phyloP scores from a whole-genome alignment of 2,329 filamentous ascomycete species.

The Exophiala sp. region DNA sequence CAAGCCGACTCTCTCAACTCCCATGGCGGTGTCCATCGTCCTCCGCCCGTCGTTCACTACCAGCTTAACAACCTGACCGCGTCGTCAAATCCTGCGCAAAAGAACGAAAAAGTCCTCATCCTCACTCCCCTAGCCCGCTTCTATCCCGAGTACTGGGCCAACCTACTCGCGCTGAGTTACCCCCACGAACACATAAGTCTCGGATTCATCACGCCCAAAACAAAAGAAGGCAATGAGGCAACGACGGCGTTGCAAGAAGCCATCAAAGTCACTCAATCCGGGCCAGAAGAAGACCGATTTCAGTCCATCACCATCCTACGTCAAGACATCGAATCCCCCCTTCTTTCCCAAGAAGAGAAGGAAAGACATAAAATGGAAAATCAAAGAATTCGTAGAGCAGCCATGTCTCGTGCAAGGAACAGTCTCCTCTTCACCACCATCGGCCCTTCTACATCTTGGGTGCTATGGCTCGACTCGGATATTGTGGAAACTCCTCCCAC shows the following conservation, averaged over 20 bases:
- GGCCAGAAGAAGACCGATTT: constrained; percentile 77
- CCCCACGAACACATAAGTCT: constrained; percentile 93
- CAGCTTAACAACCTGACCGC: constrained; percentile 93
- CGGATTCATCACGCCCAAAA: constrained; percentile 94
- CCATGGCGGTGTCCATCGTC: constrained; percentile 36
- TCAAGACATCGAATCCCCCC: constrained; percentile 85
- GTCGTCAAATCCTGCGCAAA: constrained; percentile 68
- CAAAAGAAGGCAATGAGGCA: constrained; percentile 83
- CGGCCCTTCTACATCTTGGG: constrained; percentile 88
- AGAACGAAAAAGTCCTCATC: constrained; percentile 82
- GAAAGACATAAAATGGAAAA: constrained; percentile 90
- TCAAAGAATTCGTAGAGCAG: constrained; percentile 78
- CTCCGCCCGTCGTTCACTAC: constrained; percentile 84
- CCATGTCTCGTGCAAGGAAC: constrained; percentile 92
- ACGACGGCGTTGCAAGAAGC: constrained; percentile 78
- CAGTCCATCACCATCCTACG: constrained; percentile 90
- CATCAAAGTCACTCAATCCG: constrained; percentile 80
- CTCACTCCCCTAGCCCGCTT: constrained; percentile 90
- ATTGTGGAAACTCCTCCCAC: constrained; percentile 81
- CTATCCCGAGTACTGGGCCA: constrained; percentile 95
- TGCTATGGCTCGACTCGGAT: constrained; percentile 92
- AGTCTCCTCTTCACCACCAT: constrained; percentile 92
- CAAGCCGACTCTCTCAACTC: constrained; percentile 37
- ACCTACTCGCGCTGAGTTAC: constrained; percentile 76
- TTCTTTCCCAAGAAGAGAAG: constrained; percentile 75